Percentiles rank a stretch among this genome's conserved stretches.
Conservation (phyloP, 495 filamentous ascomycete species). For the Acidiella bohemica region DNA sequence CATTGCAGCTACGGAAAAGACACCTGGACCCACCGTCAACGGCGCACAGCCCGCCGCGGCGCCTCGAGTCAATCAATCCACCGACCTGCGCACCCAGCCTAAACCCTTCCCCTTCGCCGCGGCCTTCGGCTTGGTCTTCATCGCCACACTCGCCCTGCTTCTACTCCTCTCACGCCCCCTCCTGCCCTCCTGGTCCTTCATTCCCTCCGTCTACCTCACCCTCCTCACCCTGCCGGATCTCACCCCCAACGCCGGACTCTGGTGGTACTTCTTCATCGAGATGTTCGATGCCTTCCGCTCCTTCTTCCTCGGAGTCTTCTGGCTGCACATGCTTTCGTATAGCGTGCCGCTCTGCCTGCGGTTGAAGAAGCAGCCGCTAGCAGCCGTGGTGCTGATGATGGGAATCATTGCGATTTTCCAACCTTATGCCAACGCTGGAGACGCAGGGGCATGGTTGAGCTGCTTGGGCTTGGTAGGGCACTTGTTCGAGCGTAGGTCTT, state of each 20-base stretch:
- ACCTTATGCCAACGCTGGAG: constrained; percentile 85
- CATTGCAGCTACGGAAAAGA: not conserved
- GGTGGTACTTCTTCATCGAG: constrained; percentile 99
- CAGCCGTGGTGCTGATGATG: constrained; percentile 64
- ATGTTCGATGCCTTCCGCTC: constrained; percentile 97
- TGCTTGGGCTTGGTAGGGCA: constrained; percentile 80
- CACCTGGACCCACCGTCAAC: not conserved
- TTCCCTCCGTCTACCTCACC: constrained; percentile 79
- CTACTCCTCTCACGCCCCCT: constrained; percentile 60
- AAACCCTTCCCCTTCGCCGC: constrained; percentile 12
- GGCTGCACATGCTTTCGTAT: constrained; percentile 85
- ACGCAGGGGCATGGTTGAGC: constrained; percentile 70
- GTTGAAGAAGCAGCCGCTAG: constrained; percentile 57
- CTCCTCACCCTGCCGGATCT: constrained; percentile 84
- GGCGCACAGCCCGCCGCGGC: not conserved
- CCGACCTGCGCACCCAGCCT: constrained; percentile 2
- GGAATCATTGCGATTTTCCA: constrained; percentile 90
- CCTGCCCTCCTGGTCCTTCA: constrained; percentile 69
- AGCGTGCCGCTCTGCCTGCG: constrained; percentile 63
- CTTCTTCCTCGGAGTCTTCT: constrained; percentile 96
- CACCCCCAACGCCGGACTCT: constrained; percentile 86
- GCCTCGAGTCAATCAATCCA: constrained; percentile 16
- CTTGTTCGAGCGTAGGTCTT: too few relatives aligned
- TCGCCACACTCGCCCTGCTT: constrained; percentile 37
- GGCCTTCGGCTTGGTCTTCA: constrained; percentile 20